Conservation (phyloP, 352 stramenopile genomes). For the Phytophthora hibernalis region DNA sequence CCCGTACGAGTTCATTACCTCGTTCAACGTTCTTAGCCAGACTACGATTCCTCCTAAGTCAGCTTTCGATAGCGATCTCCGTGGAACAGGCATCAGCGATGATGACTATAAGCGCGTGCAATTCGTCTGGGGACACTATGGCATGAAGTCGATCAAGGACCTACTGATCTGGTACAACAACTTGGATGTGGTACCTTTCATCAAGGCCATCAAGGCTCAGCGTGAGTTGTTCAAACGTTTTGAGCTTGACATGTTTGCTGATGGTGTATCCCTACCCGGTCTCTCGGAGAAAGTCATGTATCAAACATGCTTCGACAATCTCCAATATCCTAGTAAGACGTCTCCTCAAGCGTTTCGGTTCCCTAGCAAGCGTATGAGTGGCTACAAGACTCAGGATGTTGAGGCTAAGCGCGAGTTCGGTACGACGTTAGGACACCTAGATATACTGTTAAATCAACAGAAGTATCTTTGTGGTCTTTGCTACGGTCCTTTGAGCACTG, state of each 20-base stretch:
- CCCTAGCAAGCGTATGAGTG: constrained; percentile 13
- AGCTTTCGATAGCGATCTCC: constrained; percentile 13
- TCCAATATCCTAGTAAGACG: background rate
- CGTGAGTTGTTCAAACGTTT: constrained; percentile 27
- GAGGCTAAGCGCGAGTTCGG: constrained; percentile 20
- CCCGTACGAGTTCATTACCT: constrained; percentile 40
- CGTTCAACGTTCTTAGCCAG: constrained; percentile 33
- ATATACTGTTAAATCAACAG: constrained; percentile 24
- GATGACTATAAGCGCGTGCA: constrained; percentile 8
- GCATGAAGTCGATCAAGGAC: constrained; percentile 38
- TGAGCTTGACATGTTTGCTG: constrained; percentile 29
- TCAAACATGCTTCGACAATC: constrained; percentile 27
- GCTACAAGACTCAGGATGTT: constrained; percentile 33
- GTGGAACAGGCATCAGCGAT: too few species aligned
- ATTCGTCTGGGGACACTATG: constrained; percentile 42
- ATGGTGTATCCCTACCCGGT: constrained; percentile 23
- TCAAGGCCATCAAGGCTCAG: constrained; percentile 9
- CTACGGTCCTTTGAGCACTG: constrained; percentile 14
- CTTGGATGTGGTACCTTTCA: constrained; percentile 33
- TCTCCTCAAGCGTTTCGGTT: constrained; percentile 24
- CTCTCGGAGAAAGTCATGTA: constrained; percentile 39
- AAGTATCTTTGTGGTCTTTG: constrained; percentile 32
- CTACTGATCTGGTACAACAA: constrained; percentile 38
- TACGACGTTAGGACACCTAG: constrained; percentile 28
- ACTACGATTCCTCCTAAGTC: constrained; percentile 26